Evolutionary conservation across 2,329 filamentous ascomycete genomes (phyloP).

Genomic region (Pseudogymnoascus sp.): DNA sequence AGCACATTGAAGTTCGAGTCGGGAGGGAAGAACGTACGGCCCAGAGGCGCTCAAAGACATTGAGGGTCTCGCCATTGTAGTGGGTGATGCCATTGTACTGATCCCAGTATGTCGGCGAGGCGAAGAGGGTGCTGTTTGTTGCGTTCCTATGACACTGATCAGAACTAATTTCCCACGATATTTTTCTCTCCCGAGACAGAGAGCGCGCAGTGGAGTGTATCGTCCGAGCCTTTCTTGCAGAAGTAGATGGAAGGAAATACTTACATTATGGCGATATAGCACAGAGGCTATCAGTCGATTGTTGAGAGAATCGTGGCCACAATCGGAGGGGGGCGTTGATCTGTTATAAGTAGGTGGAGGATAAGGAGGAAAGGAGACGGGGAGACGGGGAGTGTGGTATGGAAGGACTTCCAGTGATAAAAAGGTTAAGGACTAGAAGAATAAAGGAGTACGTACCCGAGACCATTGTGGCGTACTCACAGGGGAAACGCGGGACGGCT

Average conservation of each 20-base stretch:
- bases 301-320: neutral
- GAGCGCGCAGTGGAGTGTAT: neutral
- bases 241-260: too few species aligned
- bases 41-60: constrained; percentile 83
- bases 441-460: constrained; percentile 4
- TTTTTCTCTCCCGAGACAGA: neutral
- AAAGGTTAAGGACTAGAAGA: neutral
- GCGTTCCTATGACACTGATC: neutral
- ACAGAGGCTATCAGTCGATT: constrained; percentile 4
- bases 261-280: constrained; percentile 3
- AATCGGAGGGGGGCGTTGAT: neutral
- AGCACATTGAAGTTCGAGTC: constrained; percentile 11
- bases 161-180: constrained; percentile 2
- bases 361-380: constrained; percentile 2
- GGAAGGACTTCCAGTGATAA: neutral
- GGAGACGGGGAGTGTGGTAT: neutral
- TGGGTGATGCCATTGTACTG: constrained; percentile 59
- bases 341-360: neutral
- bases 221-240: too few species aligned
- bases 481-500: neutral
- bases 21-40: constrained; percentile 47
- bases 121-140: neutral
- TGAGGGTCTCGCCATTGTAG: constrained; percentile 73
- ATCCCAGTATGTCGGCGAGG: constrained; percentile 38
- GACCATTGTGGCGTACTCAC: neutral